A percentile compares a stretch with the other conserved stretches of the same genome.
Evolutionary conservation across 179 eudicot genomes (phyloP).

Genomic region (Dionaea muscipula): DNA sequence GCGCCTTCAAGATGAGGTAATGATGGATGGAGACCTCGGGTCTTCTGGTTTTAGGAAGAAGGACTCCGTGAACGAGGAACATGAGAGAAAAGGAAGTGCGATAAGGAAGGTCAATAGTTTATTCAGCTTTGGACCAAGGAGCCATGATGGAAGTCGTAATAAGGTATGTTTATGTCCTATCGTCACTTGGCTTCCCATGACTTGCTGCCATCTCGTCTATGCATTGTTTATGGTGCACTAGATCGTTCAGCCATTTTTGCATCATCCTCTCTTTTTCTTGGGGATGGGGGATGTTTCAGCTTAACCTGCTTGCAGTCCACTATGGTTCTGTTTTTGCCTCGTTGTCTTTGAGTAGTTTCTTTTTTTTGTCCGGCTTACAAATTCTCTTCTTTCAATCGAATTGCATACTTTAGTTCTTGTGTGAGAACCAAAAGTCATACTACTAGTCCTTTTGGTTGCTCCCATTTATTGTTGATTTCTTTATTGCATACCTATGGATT

Average conservation of each 20-base stretch:
- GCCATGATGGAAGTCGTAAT: constrained; percentile 34
- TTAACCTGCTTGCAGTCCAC: background rate
- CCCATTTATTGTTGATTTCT: background rate
- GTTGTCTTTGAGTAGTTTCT: background rate
- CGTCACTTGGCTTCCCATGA: background rate
- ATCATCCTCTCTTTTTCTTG: background rate
- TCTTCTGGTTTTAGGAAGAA: constrained; percentile 33
- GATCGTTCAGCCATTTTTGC: no score
- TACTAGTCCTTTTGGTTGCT: background rate
- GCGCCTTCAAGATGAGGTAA: constrained; percentile 29
- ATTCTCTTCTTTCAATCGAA: background rate
- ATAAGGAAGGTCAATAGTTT: constrained; percentile 34
- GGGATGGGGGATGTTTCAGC: no score
- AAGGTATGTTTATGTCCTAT: constrained; percentile 35
- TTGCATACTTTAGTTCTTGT: no score
- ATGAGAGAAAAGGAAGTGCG: constrained; percentile 44
- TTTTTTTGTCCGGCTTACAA: background rate
- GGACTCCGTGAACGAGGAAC: constrained; percentile 26
- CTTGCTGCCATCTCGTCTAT: background rate
- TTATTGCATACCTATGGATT: background rate
- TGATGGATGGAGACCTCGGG: constrained; percentile 34
- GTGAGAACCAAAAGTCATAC: no score
- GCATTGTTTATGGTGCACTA: no score
- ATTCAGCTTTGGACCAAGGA: constrained; percentile 52
- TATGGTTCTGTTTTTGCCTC: background rate